Base-by-base conservation (phyloP, 2,329 filamentous ascomycete genomes). In the Onygenales sp. region DNA sequence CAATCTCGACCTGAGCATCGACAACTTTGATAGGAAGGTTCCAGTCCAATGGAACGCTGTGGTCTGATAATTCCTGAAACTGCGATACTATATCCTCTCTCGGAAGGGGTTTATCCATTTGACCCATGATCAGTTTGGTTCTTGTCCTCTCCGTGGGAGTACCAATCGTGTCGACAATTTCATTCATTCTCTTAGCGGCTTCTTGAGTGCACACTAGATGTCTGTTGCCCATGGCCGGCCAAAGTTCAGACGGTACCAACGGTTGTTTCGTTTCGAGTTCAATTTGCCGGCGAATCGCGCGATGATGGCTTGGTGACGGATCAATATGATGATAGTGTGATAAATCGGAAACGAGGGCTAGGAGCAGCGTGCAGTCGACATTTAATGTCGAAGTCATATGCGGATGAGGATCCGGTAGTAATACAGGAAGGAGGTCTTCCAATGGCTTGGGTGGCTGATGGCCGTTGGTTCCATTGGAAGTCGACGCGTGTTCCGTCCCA, bases 321-420 rank as follows among this genome's bases (percentile, higher is more conserved):
- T 67, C 61, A 51, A 70, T 69, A 39, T 62, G 59, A 52, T 67
- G 62, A 36, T 70, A 69, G 63, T 90, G 85, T 2, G 84, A 86
- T 31, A 90, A 81, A 61, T 91, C 87, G 0, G 86, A 88, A 1
- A 85, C 79, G 2, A 90, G 72, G 4, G 85, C 86, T 4, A 91
- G 77, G 5, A 91, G 75, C 46, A 88, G 80, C 1, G 86, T 88
- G 58, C 73, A 75, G 56, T 78, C 75, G 47, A 76, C 67, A 58
- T 76, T 76, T 43, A 77, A 57, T 9, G 66, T 69, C 8, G 67
- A 43, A n/a, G 72, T 75, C 58, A 74, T 67, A 21, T 65, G 63
- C 47, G 70, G 67, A 61, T 68, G 69, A 11, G 67, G 65, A 45
- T 70, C 64, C 17, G 72, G 71, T 21, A 74, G 62, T n/a, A 74